Evolutionary conservation across 1,284 basidiomycete genomes (phyloP).

Genomic region (Cutaneotrichosporon spelunceum): DNA sequence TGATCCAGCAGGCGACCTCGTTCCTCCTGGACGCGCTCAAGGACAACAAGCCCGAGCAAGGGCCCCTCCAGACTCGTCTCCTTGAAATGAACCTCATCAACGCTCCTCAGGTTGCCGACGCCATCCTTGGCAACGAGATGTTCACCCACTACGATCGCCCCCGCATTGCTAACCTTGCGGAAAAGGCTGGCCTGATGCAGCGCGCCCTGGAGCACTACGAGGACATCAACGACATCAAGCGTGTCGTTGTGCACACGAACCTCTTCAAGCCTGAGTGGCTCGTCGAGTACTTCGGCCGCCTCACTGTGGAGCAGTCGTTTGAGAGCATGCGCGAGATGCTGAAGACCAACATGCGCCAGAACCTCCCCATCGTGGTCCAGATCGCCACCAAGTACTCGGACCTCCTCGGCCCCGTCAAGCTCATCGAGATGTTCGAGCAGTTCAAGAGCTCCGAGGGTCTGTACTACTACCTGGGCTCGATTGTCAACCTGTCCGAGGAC

Average conservation of each 20-base stretch:
- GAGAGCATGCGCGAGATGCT: slow-evolving; percentile 97
- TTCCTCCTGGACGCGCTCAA: slow-evolving; percentile 99
- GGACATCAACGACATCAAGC: slow-evolving; percentile 95
- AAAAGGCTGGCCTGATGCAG: slow-evolving; percentile 95
- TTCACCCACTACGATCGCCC: slow-evolving; percentile 96
- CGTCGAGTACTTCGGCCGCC: slow-evolving; percentile 92
- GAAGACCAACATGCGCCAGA: slow-evolving; percentile 93
- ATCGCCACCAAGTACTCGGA: slow-evolving; percentile 99
- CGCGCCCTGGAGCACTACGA: slow-evolving; percentile 97
- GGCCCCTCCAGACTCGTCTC: slow-evolving; percentile 89
- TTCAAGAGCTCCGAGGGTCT: slow-evolving; percentile 98
- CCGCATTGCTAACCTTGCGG: slow-evolving; percentile 94
- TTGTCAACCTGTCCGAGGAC: slow-evolving; percentile 95
- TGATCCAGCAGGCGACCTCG: slow-evolving; percentile 98
- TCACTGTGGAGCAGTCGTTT: slow-evolving; percentile 99
- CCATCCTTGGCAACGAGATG: slow-evolving; percentile 98
- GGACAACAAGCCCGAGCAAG: slow-evolving; percentile 98
- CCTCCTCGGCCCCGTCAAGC: slow-evolving; percentile 90
- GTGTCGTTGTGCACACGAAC: slow-evolving; percentile 91
- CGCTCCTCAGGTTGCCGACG: slow-evolving; percentile 98
- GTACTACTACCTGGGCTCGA: slow-evolving; percentile 95
- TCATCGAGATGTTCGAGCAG: slow-evolving; percentile 98
- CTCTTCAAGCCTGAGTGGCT: slow-evolving; percentile 88
- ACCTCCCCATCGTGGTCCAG: slow-evolving; percentile 93
- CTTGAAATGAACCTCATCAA: slow-evolving; percentile 98